Evolutionary conservation across 441 rosid species (phyloP), one percentile per base, ranked within the genome.

Genomic region (Pelargonium citronellum): DNA sequence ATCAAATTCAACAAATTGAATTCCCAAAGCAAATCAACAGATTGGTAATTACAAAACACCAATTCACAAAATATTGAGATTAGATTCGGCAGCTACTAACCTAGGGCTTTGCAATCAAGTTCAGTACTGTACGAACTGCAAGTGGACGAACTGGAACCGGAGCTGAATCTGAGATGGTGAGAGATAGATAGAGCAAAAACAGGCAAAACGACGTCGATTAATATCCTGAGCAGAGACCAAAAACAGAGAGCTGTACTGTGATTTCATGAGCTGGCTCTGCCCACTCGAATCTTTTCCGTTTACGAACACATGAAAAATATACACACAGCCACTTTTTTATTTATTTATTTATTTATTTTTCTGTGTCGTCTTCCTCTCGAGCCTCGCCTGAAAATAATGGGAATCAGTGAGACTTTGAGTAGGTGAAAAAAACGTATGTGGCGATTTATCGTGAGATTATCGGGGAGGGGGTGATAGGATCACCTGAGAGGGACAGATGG

Each of bases 401-500:
- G 17, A 16, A 16, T 7, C n/a, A 20, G 63, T 7, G 27, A 57
- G 22, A 57, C 27, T 16, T 57, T 57, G 22, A 69, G 30, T 24
- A 24, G 30, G 30, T 24, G 30, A 64, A 64, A 22, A 63, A 64
- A 64, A 34, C 68, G 67, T 24, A n/a, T 24, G 30, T 1, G 30
- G 30, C 30, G 30, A 24, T 24, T 5, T 11, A 69, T n/a, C 15
- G 66, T 64, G 62, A 15, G 4, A 16, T 5, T 2, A 24, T 24
- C 30, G 30, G 30, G 30, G 30, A 1, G 11, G 62, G 60, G 60
- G 20, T 53, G 57, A 49, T 49, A 13, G 57, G 16, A n/a, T 49
- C 57, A 49, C 57, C 57, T 49, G 57, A 49, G 15, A 49, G 57
- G n/a, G 57, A 49, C 57, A 49, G 57, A 49, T 49, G 17, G 17